These are phyloP conservation scores for Chalaropsis ovoidea DNA, from an alignment of 2,329 filamentous ascomycete species.

Conservation along the genomic window DNA sequence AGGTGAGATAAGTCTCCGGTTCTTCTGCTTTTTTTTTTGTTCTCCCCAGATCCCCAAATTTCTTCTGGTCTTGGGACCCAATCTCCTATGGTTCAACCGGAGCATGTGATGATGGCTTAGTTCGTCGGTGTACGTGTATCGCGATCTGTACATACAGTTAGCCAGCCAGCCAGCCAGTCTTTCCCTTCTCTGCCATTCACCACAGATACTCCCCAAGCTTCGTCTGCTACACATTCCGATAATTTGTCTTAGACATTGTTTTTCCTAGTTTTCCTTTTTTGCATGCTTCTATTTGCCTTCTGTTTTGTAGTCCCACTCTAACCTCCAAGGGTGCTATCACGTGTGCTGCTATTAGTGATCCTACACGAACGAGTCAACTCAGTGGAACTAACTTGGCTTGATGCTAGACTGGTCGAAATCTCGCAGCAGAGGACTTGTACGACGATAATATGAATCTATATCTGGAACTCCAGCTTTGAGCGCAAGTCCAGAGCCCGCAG, in stretches of 20 bases:
- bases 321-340: neutral
- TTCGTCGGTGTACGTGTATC: neutral
- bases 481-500: neutral
- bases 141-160: neutral
- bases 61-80: neutral
- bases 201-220: neutral
- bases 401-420: neutral
- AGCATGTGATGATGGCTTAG: neutral
- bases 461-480: neutral
- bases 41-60: neutral
- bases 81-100: neutral
- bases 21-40: neutral
- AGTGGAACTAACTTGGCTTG: neutral
- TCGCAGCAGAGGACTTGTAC: neutral
- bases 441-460: neutral
- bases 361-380: slow-evolving; percentile 5
- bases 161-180: neutral
- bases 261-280: slow-evolving; percentile 4
- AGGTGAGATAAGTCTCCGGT: neutral
- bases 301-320: neutral
- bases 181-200: neutral
- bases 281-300: neutral
- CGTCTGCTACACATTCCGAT: neutral
- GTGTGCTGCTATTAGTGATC: slow-evolving; percentile 6
- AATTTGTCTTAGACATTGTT: neutral